phyloP scores from a whole-genome alignment of 805 yeast genomes.

The Ogataea thermomethanolica region DNA sequence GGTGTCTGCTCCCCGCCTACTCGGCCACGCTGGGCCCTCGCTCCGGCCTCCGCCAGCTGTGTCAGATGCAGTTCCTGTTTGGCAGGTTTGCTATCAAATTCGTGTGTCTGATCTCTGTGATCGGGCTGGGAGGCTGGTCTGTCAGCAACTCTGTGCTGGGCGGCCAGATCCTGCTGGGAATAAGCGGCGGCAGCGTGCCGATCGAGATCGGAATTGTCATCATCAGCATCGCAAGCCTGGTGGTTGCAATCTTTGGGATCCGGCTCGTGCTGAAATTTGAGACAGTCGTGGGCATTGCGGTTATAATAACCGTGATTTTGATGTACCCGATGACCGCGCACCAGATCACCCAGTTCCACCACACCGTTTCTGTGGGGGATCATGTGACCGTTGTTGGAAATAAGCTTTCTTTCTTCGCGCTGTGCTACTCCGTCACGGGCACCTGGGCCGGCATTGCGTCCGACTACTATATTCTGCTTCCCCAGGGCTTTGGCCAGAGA shows the following conservation, averaged over 20 bases:
- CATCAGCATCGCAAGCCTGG: slow-evolving; percentile 58
- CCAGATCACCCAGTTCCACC: slow-evolving; percentile 35
- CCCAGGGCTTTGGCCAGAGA: slow-evolving; percentile 59
- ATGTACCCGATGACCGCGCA: slow-evolving; percentile 60
- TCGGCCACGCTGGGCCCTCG: slow-evolving; percentile 87
- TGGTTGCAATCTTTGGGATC: slow-evolving; percentile 77
- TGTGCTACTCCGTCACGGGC: slow-evolving; percentile 73
- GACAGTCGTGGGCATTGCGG: slow-evolving; percentile 64
- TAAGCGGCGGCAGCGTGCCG: slow-evolving; percentile 65
- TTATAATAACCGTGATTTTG: slow-evolving; percentile 60
- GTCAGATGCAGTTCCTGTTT: slow-evolving; percentile 71
- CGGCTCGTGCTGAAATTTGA: slow-evolving; percentile 67
- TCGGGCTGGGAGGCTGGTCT: slow-evolving; percentile 92
- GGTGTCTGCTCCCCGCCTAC: slow-evolving; percentile 76
- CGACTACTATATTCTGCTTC: slow-evolving; percentile 79
- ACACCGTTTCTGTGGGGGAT: slow-evolving; percentile 36
- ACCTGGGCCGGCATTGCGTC: slow-evolving; percentile 90
- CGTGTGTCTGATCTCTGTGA: slow-evolving; percentile 64
- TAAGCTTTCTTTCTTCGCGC: slow-evolving; percentile 67
- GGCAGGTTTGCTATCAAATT: slow-evolving; percentile 85
- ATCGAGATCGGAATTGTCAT: slow-evolving; percentile 72
- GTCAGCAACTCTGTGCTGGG: slow-evolving; percentile 86
- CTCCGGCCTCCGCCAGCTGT: slow-evolving; percentile 89
- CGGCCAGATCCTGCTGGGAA: slow-evolving; percentile 71
- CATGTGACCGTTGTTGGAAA: slow-evolving; percentile 54